Base-by-base conservation (phyloP, 805 yeast species). In the Sugiyamaella americana region DNA sequence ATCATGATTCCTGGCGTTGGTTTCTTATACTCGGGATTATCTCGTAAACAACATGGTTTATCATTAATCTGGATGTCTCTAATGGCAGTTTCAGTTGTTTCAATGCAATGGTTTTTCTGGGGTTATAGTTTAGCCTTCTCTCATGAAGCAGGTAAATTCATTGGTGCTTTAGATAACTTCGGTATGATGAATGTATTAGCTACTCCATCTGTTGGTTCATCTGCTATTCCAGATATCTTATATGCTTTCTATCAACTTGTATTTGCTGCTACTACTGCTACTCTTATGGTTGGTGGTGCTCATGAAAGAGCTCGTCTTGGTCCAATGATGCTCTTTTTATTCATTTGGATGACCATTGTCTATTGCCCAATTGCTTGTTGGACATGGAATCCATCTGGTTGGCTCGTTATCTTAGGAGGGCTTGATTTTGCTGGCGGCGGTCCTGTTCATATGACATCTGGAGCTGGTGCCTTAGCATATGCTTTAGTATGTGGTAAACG, bases 351-450 rank as follows among this genome's bases (percentile, higher is more conserved):
- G 72, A 88, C 98, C 6, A 78, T 93, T 40, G 98, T 93, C 39
- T 93, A 93, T 76, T 84, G 94, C 67, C 97, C 97, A 47, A 76
- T 84, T 66, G 98, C 98, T 16, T 84, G 83, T 70, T 91, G 98
- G 98, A 85, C 95, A 21, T 93, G 98, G 98, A 91, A 91, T 66
- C 77, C 82, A 21, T 76, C 76, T 48, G 98, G 98, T 44, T 93
- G 98, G 98, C 74, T 91, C 55, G 76, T 74, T 47, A 52, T 43
- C 3, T 73, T 91, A 46, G 98, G 97, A 54, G 82, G 89, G 32
- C 76, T 87, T 51, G 98, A 93, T 71, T 93, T 86, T 63, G 98
- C 98, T 19, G 98, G 98, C 63, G 98, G 98, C 63, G 96, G 96
- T 53, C 96, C 98, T 51, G 98, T 93, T 51, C 98, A 93, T 71